Percentiles rank a stretch among this genome's conserved stretches.
Conservation (phyloP, 495 filamentous ascomycete species). For the Lepraria neglecta region DNA sequence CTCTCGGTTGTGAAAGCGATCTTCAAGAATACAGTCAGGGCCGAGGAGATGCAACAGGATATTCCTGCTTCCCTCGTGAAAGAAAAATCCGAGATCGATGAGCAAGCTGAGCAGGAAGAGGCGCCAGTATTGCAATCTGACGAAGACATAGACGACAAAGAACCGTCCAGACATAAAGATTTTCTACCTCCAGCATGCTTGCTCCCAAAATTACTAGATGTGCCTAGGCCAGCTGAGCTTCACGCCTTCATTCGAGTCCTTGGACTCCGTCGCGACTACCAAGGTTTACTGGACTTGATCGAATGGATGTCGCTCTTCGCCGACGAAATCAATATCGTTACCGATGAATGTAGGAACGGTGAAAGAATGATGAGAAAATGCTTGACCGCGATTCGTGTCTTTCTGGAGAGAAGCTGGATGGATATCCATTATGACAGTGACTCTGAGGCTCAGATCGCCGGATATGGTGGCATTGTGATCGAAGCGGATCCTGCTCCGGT, state of each 20-base stretch:
- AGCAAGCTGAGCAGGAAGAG: neutral
- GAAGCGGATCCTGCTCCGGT: constrained; percentile 25
- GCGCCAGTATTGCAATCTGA: neutral
- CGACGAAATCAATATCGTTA: constrained; percentile 34
- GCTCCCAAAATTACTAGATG: constrained; percentile 37
- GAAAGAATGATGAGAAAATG: constrained; percentile 41
- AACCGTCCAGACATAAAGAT: neutral
- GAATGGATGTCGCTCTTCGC: constrained; percentile 48
- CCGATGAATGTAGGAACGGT: constrained; percentile 41
- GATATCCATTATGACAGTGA: neutral
- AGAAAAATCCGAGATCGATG: constrained; percentile 17
- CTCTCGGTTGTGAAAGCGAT: constrained; percentile 15
- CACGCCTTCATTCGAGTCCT: constrained; percentile 51
- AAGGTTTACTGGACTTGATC: constrained; percentile 45
- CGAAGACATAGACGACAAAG: neutral
- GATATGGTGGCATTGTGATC: neutral
- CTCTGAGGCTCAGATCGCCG: constrained; percentile 1
- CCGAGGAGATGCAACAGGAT: constrained; percentile 6
- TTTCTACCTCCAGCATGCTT: constrained; percentile 20
- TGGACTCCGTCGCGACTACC: constrained; percentile 43
- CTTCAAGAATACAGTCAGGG: constrained; percentile 21
- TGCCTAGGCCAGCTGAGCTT: constrained; percentile 42
- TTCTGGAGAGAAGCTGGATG: constrained; percentile 44
- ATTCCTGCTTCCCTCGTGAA: constrained; percentile 12
- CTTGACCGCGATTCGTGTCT: constrained; percentile 47